Conservation (phyloP, 1,139 yeast species). For the Meyerozyma smithsonii region DNA sequence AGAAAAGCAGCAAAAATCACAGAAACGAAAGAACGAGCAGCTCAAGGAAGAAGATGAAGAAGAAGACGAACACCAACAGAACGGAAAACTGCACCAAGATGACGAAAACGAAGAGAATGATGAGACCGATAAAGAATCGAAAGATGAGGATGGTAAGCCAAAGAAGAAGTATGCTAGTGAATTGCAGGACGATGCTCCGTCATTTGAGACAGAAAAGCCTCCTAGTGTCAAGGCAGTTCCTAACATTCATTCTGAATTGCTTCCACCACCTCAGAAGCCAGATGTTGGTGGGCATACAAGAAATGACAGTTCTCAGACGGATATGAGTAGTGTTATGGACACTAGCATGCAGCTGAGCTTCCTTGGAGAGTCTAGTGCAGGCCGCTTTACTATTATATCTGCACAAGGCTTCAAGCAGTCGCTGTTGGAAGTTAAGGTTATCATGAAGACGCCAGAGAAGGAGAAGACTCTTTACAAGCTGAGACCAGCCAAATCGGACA, state of each 20-base stretch:
- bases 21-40: constrained; percentile 1
- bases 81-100: neutral
- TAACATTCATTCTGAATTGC: constrained; percentile 29
- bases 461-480: constrained; percentile 64
- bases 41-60: neutral
- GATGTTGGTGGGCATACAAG: constrained; percentile 24
- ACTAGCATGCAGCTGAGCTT: constrained; percentile 15
- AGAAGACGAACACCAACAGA: neutral
- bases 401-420: constrained; percentile 30
- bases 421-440: constrained; percentile 46
- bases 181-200: constrained; percentile 1
- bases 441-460: constrained; percentile 47
- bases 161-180: constrained; percentile 3
- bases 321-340: constrained; percentile 32
- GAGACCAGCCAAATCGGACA: constrained; percentile 50
- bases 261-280: constrained; percentile 39
- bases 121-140: neutral
- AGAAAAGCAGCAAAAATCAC: constrained; percentile 4
- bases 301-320: constrained; percentile 23
- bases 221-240: constrained; percentile 25
- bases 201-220: constrained; percentile 11
- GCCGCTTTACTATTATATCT: constrained; percentile 47
- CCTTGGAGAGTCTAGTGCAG: constrained; percentile 41
- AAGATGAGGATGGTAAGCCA: constrained; percentile 1
- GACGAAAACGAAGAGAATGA: neutral